These are phyloP conservation scores for Diaporthe sp. DNA, from an alignment of 2,329 filamentous ascomycete species.

Conservation along the genomic window DNA sequence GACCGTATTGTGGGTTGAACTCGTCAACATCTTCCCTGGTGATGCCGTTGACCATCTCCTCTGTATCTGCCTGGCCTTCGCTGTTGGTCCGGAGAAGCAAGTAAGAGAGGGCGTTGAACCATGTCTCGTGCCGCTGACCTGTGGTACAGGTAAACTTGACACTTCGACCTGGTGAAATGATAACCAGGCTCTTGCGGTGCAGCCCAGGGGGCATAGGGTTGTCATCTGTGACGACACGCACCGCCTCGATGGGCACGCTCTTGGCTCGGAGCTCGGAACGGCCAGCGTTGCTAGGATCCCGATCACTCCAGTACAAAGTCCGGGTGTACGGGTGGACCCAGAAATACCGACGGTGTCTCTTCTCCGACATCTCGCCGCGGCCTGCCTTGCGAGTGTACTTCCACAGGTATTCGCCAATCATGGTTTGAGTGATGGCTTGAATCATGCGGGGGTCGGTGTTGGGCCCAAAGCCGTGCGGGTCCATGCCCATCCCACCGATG, in stretches of 20 bases:
- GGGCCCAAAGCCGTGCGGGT: slow-evolving; percentile 71
- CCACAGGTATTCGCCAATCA: slow-evolving; percentile 99
- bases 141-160: slow-evolving; percentile 97
- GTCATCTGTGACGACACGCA: slow-evolving; percentile 92
- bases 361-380: slow-evolving; percentile 89
- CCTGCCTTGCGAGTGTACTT: slow-evolving; percentile 97
- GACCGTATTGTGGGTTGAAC: slow-evolving; percentile 79
- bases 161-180: slow-evolving; percentile 88
- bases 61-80: slow-evolving; percentile 72
- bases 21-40: slow-evolving; percentile 78
- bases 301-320: slow-evolving; percentile 96
- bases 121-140: slow-evolving; percentile 94
- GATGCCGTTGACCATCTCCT: slow-evolving; percentile 70
- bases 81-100: slow-evolving; percentile 82
- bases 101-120: slow-evolving; percentile 98
- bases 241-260: slow-evolving; percentile 93
- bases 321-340: slow-evolving; percentile 99
- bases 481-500: slow-evolving; percentile 62
- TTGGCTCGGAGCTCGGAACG: slow-evolving; percentile 83
- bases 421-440: slow-evolving; percentile 98
- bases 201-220: slow-evolving; percentile 96
- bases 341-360: slow-evolving; percentile 94
- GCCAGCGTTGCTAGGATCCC: slow-evolving; percentile 85
- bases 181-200: slow-evolving; percentile 92
- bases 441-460: slow-evolving; percentile 97